Percentiles rank a stretch among this genome's conserved stretches.
Conservation (phyloP, 352 stramenopile genomes). For the Phytophthora podocarpi region DNA sequence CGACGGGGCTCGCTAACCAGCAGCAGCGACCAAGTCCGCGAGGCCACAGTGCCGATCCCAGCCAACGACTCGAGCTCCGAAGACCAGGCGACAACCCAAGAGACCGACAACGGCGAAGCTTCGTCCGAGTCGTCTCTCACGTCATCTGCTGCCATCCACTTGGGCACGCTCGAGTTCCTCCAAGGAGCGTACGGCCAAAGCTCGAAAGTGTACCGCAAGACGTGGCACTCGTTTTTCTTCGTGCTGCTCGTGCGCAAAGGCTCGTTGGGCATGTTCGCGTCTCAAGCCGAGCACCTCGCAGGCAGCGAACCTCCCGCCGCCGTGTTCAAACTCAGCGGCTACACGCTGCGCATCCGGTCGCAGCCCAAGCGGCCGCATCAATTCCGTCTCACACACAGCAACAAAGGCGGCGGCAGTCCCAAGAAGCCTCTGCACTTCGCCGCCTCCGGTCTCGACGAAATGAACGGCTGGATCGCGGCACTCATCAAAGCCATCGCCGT, state of each 20-base stretch:
- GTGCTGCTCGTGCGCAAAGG: conserved; percentile 75
- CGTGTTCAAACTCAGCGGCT: conserved; percentile 75
- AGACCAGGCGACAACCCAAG: conserved; percentile 2
- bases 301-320: conserved; percentile 51
- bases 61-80: conserved; percentile 7
- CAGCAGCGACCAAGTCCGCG: conserved; percentile 30
- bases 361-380: conserved; percentile 72
- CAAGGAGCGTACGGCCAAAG: conserved; percentile 45
- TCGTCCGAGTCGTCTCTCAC: conserved; percentile 24
- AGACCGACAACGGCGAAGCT: conserved; percentile 24
- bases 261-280: conserved; percentile 71
- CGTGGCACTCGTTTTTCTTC: conserved; percentile 69
- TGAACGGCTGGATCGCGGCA: conserved; percentile 70
- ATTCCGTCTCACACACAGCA: conserved; percentile 59
- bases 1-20: conserved; percentile 7
- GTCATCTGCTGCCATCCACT: conserved; percentile 48
- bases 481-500: conserved; percentile 69
- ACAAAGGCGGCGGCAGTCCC: conserved; percentile 23
- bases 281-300: conserved; percentile 45
- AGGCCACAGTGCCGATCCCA: conserved; percentile 21
- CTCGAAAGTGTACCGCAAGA: conserved; percentile 65
- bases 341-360: conserved; percentile 66
- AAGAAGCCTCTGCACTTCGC: conserved; percentile 71
- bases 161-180: conserved; percentile 54
- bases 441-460: conserved; percentile 60